phyloP scores from a whole-genome alignment of 2,329 filamentous ascomycete species.

The Monilinia aucupariae region DNA sequence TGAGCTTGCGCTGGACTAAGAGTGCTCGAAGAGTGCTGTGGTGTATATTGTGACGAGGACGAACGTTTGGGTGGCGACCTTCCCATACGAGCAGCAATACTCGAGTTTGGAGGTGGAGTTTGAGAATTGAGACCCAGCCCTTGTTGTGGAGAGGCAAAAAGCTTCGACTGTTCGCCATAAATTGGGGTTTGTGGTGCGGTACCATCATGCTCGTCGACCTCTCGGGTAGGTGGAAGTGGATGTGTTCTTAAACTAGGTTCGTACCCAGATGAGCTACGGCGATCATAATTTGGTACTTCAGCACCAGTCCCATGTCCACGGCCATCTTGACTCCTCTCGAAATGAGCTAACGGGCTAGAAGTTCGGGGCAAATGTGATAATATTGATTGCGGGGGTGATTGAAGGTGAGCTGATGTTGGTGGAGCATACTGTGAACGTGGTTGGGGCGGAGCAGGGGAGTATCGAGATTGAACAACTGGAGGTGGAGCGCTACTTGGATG shows the following conservation, averaged over 20 bases:
- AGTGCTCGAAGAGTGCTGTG: conserved; percentile 30
- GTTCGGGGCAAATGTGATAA: conserved; percentile 58
- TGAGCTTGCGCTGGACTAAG: conserved; percentile 28
- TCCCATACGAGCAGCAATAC: conserved; percentile 38
- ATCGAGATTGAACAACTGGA: conserved; percentile 34
- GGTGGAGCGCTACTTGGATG: conserved; percentile 40
- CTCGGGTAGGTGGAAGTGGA: conserved; percentile 53
- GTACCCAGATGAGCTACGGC: conserved; percentile 48
- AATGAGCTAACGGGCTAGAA: conserved; percentile 61
- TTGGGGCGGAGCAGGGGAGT: conserved; percentile 39
- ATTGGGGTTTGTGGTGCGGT: conserved; percentile 26
- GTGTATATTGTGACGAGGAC: conserved; percentile 48
- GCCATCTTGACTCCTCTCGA: conserved; percentile 40
- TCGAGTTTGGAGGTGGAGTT: conserved; percentile 46
- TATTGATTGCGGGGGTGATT: conserved; percentile 40
- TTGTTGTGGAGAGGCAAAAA: conserved; percentile 33
- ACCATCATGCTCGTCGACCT: conserved; percentile 54
- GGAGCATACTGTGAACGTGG: conserved; percentile 27
- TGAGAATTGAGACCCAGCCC: conserved; percentile 37
- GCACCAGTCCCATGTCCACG: conserved; percentile 22
- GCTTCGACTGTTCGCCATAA: conserved; percentile 23
- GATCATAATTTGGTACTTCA: conserved; percentile 42
- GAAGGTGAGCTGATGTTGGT: conserved; percentile 26
- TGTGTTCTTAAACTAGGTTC: conserved; percentile 48
- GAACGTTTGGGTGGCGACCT: conserved; percentile 53